Conservation (phyloP, 2,329 filamentous ascomycete genomes). For the Ampelomyces quisqualis region DNA sequence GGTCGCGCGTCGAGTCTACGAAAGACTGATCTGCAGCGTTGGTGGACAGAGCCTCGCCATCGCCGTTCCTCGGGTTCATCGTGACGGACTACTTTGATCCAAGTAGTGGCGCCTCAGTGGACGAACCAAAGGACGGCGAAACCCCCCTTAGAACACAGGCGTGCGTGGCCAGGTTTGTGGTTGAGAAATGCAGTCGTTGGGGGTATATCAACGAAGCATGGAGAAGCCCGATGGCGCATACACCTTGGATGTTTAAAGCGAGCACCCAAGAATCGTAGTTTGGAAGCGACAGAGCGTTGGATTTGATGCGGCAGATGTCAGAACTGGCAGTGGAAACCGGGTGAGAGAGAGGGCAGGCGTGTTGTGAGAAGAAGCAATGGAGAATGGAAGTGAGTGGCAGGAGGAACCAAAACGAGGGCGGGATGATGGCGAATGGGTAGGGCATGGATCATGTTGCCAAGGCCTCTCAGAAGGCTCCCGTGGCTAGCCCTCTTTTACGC, state of each 20-base stretch:
- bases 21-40: constrained; percentile 33
- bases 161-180: constrained; percentile 30
- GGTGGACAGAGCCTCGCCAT: constrained; percentile 38
- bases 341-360: constrained; percentile 8
- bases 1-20: constrained; percentile 32
- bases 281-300: constrained; percentile 6
- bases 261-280: constrained; percentile 18
- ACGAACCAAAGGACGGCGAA: constrained; percentile 23
- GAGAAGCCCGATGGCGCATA: constrained; percentile 38
- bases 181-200: constrained; percentile 20
- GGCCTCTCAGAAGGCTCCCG: constrained; percentile 21
- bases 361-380: constrained; percentile 18
- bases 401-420: constrained; percentile 25
- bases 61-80: constrained; percentile 42
- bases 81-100: constrained; percentile 29
- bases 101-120: constrained; percentile 20
- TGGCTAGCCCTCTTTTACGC: constrained; percentile 24
- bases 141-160: constrained; percentile 21
- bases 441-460: constrained; percentile 16
- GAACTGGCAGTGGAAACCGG: constrained; percentile 7
- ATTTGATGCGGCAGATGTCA: constrained; percentile 23
- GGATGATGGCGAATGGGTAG: constrained; percentile 14
- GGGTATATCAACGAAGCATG: constrained; percentile 43
- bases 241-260: constrained; percentile 28
- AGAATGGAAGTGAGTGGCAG: constrained; percentile 25